Percentiles rank a stretch among this genome's conserved stretches.
These are phyloP conservation scores for Pontederia paniculata DNA, from an alignment of 176 grass and related monocot genomes.

Conservation along the genomic window DNA sequence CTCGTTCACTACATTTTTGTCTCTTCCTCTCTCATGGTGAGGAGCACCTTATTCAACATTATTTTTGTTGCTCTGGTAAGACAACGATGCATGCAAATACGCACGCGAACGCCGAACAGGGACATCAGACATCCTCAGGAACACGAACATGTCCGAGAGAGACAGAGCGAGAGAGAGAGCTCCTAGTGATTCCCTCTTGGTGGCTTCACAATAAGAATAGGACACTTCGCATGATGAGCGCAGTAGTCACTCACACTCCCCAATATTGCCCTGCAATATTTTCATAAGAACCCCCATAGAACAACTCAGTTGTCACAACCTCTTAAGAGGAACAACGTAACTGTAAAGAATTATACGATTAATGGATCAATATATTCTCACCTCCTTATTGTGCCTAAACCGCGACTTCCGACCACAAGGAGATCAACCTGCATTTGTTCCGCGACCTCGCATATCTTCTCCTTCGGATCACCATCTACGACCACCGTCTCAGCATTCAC, in stretches of 20 bases:
- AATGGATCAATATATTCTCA: background rate
- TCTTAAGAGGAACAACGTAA: no score
- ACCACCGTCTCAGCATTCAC: slow-evolving; percentile 14
- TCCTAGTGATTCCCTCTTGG: slow-evolving; percentile 9
- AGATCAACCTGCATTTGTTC: slow-evolving; percentile 29
- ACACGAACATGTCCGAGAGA: no score
- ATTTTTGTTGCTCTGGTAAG: no score
- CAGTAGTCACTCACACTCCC: slow-evolving; percentile 47
- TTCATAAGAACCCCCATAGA: background rate
- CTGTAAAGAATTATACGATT: no score
- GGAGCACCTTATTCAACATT: no score
- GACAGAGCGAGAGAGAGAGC: no score
- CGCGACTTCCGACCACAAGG: slow-evolving; percentile 43
- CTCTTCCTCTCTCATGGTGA: no score
- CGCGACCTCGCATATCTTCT: slow-evolving; percentile 25
- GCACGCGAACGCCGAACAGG: no score
- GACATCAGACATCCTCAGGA: no score
- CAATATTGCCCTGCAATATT: slow-evolving; percentile 19
- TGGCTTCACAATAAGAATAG: slow-evolving; percentile 32
- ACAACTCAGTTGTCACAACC: no score
- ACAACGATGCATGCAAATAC: no score
- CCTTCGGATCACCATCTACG: slow-evolving; percentile 20
- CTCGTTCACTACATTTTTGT: no score
- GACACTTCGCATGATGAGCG: slow-evolving; percentile 26
- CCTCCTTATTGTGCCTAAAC: slow-evolving; percentile 34